phyloP scores from a whole-genome alignment of 257 asterid species.

The Nicotiana tomentosiformis region DNA sequence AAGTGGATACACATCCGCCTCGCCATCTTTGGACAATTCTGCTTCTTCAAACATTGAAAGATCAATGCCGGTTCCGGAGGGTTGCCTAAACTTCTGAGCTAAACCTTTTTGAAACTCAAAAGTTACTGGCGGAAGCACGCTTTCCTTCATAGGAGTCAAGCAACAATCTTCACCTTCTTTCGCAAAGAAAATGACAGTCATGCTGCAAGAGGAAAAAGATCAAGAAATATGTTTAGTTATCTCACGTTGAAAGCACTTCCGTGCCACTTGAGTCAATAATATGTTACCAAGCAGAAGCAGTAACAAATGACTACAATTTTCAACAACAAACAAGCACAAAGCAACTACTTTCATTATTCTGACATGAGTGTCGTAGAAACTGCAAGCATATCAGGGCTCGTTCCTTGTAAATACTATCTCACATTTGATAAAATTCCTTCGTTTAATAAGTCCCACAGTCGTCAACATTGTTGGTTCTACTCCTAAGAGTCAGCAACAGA shows the following conservation, averaged over 20 bases:
- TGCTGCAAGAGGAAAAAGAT: conserved; percentile 40
- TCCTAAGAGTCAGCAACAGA: neutral
- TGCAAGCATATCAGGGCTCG: neutral
- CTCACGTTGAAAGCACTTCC: neutral
- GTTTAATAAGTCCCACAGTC: neutral
- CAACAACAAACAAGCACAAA: neutral
- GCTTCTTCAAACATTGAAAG: conserved; percentile 54
- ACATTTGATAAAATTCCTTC: neutral
- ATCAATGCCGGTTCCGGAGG: conserved; percentile 85
- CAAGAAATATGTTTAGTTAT: neutral
- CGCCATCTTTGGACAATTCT: conserved; percentile 57
- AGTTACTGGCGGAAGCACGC: conserved; percentile 53
- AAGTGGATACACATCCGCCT: conserved; percentile 62
- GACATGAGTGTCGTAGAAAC: neutral
- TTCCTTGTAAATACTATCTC: neutral
- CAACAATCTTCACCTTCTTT: conserved; percentile 84
- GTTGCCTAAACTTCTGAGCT: conserved; percentile 82
- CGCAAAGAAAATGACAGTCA: conserved; percentile 76
- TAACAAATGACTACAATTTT: neutral
- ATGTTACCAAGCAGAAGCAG: neutral
- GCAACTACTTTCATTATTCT: neutral
- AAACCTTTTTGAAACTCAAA: conserved; percentile 69
- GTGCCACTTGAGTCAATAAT: neutral
- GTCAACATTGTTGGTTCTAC: neutral
- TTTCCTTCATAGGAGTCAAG: conserved; percentile 65